Base-by-base conservation (phyloP, 352 stramenopile genomes). In the Phytophthora litchii region DNA sequence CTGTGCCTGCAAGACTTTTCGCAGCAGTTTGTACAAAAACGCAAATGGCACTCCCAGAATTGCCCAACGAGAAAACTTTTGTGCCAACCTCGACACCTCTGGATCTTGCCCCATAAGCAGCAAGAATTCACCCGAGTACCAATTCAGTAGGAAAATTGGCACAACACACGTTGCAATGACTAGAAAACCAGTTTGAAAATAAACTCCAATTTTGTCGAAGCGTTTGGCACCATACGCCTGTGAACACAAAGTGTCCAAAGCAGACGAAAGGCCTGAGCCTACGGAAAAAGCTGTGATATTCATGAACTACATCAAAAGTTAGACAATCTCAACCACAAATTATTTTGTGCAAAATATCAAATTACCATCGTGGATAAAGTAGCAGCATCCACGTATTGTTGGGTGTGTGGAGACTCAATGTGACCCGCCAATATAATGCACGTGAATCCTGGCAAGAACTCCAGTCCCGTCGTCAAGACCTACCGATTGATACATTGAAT, bases 1-100 rank as follows among this genome's bases (percentile, higher is more conserved):
- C 49, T 91, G 76, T 1, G 88, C 75, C 41, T 94, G 84, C 4
- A 87, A 67, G 11, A 88, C 67, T 45, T 94, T 94, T 32, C 85
- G 74, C 8, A 94, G 37, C 14, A 93, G 62, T 69, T 95, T 82
- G 51, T 92, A 94, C 5, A 79, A 53, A 38, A 91, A 93, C 9
- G 91, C 37, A 58, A 87, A 91, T n/a, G 86, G 83, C 35, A 82
- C 32, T 9, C 83, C 78, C 0, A 74, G 64, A 7, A 95, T 44
- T 19, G 70, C 51, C 59, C 86, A 86, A 1, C 83, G 44, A 3
- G 74, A 81, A 4, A 91, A 92, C 2, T 74, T 59, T 27, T 82
- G 82, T 0, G 86, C 83, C 42, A 83, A 50, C 3, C 40, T 36
- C 7, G 86, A 64, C 17, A 95, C 80, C 25, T 77, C 58, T 0